phyloP scores from a whole-genome alignment of 2,329 filamentous ascomycete genomes.

The Plenodomus lindquistii region DNA sequence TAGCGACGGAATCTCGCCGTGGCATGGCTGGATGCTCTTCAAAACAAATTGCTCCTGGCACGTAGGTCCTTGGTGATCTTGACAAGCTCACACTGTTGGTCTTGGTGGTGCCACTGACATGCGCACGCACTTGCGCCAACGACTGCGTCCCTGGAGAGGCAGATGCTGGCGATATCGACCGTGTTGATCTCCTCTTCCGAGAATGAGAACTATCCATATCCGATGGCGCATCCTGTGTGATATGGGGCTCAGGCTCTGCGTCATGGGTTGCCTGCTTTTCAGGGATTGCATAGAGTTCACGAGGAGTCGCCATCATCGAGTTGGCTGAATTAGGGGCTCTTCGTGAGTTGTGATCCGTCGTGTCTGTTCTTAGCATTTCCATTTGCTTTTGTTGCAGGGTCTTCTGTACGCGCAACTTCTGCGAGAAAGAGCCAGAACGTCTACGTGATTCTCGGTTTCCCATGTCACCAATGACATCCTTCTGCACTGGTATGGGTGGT shows the following conservation, averaged over 20 bases:
- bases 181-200: conserved; percentile 13
- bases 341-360: conserved; percentile 20
- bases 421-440: conserved; percentile 14
- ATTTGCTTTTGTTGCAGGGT: conserved; percentile 26
- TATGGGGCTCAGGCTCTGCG: conserved; percentile 1
- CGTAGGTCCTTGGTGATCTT: conserved; percentile 34
- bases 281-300: conserved; percentile 30
- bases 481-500: not conserved
- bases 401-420: conserved; percentile 26
- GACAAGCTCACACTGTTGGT: conserved; percentile 3
- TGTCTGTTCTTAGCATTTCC: conserved; percentile 24
- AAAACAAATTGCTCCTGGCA: conserved; percentile 50
- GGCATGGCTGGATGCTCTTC: conserved; percentile 32
- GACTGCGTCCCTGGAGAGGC: conserved; percentile 8
- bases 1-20: conserved; percentile 48
- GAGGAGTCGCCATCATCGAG: conserved; percentile 36
- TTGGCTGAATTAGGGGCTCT: conserved; percentile 26
- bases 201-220: conserved; percentile 6
- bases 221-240: not conserved
- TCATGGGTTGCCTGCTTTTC: conserved; percentile 4
- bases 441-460: not conserved
- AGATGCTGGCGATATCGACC: conserved; percentile 9
- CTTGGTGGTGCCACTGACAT: conserved; percentile 2
- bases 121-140: conserved; percentile 15
- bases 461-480: not conserved